Conservation (phyloP, 2,329 filamentous ascomycete species). For the Arthrobotrys sinensis region DNA sequence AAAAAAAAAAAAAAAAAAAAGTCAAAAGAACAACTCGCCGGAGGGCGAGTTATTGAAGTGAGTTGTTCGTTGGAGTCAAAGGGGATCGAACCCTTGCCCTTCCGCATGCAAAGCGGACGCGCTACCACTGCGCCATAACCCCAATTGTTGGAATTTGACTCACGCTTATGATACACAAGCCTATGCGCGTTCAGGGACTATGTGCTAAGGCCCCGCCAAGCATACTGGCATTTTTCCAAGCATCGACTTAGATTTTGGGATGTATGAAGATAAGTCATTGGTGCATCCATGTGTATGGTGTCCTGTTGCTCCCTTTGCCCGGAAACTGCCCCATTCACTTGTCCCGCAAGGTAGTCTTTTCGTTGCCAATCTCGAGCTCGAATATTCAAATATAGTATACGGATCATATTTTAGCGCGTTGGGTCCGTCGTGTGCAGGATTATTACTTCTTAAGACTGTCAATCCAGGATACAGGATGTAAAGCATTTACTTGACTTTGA, state of each 20-base stretch:
- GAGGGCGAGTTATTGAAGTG: background rate
- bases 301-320: too few species aligned
- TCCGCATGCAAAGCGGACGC: conserved; percentile 61
- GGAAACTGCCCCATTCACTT: too few species aligned
- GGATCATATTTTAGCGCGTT: background rate
- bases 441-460: conserved; percentile 10
- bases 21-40: conserved; percentile 24
- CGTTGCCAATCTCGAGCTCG: background rate
- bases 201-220: background rate
- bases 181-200: background rate
- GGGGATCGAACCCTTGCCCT: conserved; percentile 60
- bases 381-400: too few species aligned
- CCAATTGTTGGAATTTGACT: conserved; percentile 19
- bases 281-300: too few species aligned
- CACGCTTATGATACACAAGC: background rate
- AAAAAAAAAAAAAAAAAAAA: conserved; percentile 35
- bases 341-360: background rate
- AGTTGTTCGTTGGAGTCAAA: conserved; percentile 40
- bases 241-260: too few species aligned
- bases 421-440: background rate
- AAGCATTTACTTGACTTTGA: conserved; percentile 11
- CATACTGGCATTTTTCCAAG: too few species aligned
- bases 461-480: background rate
- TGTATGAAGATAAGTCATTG: too few species aligned
- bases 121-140: conserved; percentile 61